Conservation (phyloP, 208 protist genomes). For the Leishmania guyanensis region DNA sequence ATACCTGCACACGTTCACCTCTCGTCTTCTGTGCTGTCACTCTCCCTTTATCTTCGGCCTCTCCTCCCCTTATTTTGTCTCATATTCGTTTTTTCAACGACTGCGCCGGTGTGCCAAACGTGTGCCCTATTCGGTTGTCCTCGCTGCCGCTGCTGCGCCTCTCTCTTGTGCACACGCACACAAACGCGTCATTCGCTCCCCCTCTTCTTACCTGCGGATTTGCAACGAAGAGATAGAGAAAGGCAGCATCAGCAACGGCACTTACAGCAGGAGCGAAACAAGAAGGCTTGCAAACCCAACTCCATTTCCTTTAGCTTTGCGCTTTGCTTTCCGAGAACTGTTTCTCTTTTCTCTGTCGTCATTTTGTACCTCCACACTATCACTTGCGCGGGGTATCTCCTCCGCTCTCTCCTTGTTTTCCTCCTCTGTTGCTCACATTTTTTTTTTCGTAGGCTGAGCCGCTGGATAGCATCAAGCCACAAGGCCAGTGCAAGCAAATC, state of each 20-base stretch:
- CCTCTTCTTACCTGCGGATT: background rate
- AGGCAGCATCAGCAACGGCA: too few relatives aligned
- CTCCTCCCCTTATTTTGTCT: background rate
- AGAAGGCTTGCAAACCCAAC: background rate
- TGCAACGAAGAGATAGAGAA: background rate
- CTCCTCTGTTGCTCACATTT: background rate
- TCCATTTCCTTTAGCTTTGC: background rate
- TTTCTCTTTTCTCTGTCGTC: slow-evolving; percentile 8
- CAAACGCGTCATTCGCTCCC: background rate
- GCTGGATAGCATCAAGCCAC: background rate
- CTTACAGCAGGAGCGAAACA: background rate
- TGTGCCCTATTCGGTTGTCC: background rate
- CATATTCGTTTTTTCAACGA: background rate
- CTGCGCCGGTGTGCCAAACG: background rate
- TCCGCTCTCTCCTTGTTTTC: background rate
- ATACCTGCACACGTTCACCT: slow-evolving; percentile 15
- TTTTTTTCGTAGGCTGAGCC: background rate
- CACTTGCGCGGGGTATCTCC: background rate
- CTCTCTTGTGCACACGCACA: background rate
- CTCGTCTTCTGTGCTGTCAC: background rate
- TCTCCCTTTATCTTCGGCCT: background rate
- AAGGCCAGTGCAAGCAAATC: background rate
- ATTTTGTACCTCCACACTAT: background rate
- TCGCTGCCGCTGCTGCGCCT: background rate
- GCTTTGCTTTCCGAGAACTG: background rate